Evolutionary conservation across 345 rosid genomes (phyloP).

Genomic region (Bretschneidera sinensis): DNA sequence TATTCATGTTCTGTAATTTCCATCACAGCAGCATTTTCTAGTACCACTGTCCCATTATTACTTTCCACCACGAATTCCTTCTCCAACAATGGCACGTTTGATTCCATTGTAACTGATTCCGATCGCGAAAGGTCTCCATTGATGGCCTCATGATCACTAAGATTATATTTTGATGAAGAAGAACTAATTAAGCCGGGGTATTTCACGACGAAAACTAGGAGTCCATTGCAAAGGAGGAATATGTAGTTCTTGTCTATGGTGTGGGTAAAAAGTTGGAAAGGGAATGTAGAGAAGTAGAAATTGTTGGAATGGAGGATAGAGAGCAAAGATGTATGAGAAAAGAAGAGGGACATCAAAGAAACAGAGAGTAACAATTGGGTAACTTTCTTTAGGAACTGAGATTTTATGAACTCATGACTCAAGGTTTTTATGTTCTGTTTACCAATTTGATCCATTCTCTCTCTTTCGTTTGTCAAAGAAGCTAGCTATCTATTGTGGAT

Average conservation of each 20-base stretch:
- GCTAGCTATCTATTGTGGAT: neutral
- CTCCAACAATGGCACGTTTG: constrained; percentile 19
- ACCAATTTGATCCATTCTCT: constrained; percentile 31
- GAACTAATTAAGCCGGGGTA: constrained; percentile 41
- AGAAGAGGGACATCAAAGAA: constrained; percentile 50
- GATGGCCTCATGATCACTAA: constrained; percentile 19
- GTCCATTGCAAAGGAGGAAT: constrained; percentile 81
- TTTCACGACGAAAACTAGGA: constrained; percentile 63
- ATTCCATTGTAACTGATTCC: neutral
- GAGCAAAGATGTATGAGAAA: constrained; percentile 22
- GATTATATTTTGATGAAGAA: constrained; percentile 18
- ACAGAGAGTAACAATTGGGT: constrained; percentile 44
- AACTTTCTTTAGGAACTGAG: constrained; percentile 37
- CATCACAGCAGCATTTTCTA: neutral
- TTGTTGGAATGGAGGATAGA: constrained; percentile 29
- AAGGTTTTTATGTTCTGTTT: constrained; percentile 9
- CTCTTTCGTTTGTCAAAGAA: neutral
- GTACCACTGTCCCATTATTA: neutral
- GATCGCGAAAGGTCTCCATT: constrained; percentile 14
- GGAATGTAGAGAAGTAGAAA: constrained; percentile 36
- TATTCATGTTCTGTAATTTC: neutral
- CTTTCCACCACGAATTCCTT: constrained; percentile 18
- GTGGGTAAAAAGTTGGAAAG: constrained; percentile 41
- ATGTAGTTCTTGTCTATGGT: constrained; percentile 62
- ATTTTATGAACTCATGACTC: constrained; percentile 16